Evolutionary conservation across 2,329 filamentous ascomycete species (phyloP), one percentile per base, ranked within the genome.

Genomic region (Escovopsis weberi): DNA sequence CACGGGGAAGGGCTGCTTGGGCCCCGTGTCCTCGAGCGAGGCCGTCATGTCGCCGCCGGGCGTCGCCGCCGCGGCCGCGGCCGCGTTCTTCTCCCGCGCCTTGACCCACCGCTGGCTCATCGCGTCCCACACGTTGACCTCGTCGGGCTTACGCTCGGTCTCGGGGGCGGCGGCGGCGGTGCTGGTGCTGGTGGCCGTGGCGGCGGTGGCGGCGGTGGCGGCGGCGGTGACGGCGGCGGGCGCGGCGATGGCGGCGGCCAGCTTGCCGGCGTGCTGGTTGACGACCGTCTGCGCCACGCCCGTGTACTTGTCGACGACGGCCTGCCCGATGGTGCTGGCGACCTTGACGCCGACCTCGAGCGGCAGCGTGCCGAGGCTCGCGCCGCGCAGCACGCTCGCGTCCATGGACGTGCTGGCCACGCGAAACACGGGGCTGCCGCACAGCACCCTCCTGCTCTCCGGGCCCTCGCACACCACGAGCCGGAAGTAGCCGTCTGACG

Each of bases 401-500:
- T 77, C 76, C 0, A 69, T 65, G 0, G 78, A 80, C 0, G 75
- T 75, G 47, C 79, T 83, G 2, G 80, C 70, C n/a, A 85, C 64
- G 12, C 80, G 69, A 49, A 85, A 84, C 0, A 81, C 70, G 0
- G 80, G 80, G 47, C 78, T 82, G 0, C 71, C 68, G 46, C 79
- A 82, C 0, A 84, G 66, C 0, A 72, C 64, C 50, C 74, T 78
- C 39, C 41, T 46, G 18, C 42, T 35, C 0, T 42, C 18, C 49
- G 71, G 73, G 12, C 61, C 72, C 1, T 65, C 58, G 47, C 78
- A 82, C 8, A 85, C 62, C 0, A 83, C 72, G 4, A 85, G 61
- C 10, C 80, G 74, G 43, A 82, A 78, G 53, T 85, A 85, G 0
- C 80, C 80, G 54, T 85, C 80, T 0, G 65, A 65, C 0, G 75